phyloP scores from a whole-genome alignment of 805 yeast species.

The Ogataea siamensis region DNA sequence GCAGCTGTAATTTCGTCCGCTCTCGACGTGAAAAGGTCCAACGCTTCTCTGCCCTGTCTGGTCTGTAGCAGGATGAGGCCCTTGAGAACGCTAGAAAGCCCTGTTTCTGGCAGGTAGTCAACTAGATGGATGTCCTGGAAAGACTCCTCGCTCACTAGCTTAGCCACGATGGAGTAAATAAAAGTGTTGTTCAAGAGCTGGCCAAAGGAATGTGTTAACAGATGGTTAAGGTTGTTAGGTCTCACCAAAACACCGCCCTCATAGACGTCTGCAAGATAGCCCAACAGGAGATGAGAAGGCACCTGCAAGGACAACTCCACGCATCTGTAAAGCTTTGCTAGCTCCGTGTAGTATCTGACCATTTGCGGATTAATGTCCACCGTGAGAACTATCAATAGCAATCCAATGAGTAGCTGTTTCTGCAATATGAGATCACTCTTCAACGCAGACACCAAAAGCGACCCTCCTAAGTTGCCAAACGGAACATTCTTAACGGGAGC shows the following conservation, averaged over 20 bases:
- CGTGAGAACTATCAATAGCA: slow-evolving; percentile 30
- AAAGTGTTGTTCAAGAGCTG: slow-evolving; percentile 22
- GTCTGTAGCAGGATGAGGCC: slow-evolving; percentile 31
- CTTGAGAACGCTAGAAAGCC: slow-evolving; percentile 26
- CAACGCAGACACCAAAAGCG: slow-evolving; percentile 22
- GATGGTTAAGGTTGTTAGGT: slow-evolving; percentile 24
- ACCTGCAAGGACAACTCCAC: slow-evolving; percentile 5
- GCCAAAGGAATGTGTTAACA: slow-evolving; percentile 18
- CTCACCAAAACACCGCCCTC: slow-evolving; percentile 28
- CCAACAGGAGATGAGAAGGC: slow-evolving; percentile 1
- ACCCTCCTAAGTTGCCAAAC: slow-evolving; percentile 28
- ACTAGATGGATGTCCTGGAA: slow-evolving; percentile 17
- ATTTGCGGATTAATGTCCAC: slow-evolving; percentile 33
- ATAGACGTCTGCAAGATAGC: slow-evolving; percentile 16
- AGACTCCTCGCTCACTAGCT: slow-evolving; percentile 16
- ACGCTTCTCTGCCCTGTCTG: slow-evolving; percentile 27
- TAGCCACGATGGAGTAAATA: slow-evolving; percentile 23
- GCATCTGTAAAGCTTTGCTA: slow-evolving; percentile 17
- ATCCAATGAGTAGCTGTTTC: slow-evolving; percentile 24
- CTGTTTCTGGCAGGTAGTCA: slow-evolving; percentile 24
- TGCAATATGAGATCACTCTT: slow-evolving; percentile 20
- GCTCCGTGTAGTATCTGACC: slow-evolving; percentile 21
- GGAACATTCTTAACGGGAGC: slow-evolving; percentile 20
- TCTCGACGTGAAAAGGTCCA: slow-evolving; percentile 29
- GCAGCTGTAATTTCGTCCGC: slow-evolving; percentile 31